Conservation (phyloP, 257 asterid species). For the Salvia hispanica region DNA sequence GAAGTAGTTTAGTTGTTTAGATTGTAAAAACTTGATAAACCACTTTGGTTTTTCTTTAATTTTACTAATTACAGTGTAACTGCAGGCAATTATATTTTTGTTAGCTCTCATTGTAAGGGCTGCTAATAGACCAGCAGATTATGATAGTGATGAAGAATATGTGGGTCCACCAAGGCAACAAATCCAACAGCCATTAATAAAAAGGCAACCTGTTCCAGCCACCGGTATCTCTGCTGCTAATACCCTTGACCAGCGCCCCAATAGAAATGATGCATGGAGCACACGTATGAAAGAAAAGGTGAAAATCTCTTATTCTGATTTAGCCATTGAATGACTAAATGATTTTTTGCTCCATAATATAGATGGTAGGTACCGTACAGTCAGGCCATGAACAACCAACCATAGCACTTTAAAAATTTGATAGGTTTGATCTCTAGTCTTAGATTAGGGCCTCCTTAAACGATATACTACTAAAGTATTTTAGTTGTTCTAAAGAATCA, state of each 20-base stretch:
- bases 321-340: background rate
- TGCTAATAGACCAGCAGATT: constrained; percentile 81
- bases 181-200: constrained; percentile 82
- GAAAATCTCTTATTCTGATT: constrained; percentile 14
- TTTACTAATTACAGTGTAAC: constrained; percentile 24
- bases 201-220: constrained; percentile 65
- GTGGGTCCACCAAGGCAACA: constrained; percentile 76
- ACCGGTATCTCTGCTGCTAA: constrained; percentile 75
- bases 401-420: too few relatives aligned
- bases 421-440: too few relatives aligned
- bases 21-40: background rate
- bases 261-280: constrained; percentile 98
- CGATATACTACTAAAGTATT: too few relatives aligned
- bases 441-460: too few relatives aligned
- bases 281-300: constrained; percentile 98
- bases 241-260: constrained; percentile 81
- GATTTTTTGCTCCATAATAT: background rate
- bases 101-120: constrained; percentile 91
- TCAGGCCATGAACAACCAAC: too few relatives aligned
- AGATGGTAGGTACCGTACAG: too few relatives aligned
- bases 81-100: constrained; percentile 89
- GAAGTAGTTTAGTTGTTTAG: background rate
- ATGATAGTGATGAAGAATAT: constrained; percentile 98
- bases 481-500: too few relatives aligned
- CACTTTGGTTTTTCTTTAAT: background rate